Conservation (phyloP, 2,329 filamentous ascomycete species). For the Ophiognomonia clavigignenti-juglandacearum region DNA sequence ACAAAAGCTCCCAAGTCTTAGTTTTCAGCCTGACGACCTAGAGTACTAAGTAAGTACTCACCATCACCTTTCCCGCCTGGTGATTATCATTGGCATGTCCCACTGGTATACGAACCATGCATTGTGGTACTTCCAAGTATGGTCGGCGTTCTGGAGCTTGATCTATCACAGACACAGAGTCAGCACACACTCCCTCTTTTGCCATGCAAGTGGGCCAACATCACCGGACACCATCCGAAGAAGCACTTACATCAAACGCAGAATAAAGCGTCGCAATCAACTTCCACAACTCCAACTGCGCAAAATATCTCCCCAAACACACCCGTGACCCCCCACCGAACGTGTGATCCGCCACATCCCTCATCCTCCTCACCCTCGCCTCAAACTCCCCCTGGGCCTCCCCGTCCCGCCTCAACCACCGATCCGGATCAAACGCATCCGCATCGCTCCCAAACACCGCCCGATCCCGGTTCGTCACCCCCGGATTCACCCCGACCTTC, state of each 20-base stretch:
- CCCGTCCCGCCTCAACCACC: not conserved
- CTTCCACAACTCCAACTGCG: constrained; percentile 8
- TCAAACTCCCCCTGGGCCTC: not conserved
- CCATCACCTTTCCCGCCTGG: not conserved
- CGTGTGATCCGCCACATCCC: constrained; percentile 1
- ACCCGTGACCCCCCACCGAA: constrained; percentile 5
- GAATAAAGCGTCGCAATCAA: constrained; percentile 9
- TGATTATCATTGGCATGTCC: constrained; percentile 5
- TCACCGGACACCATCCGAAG: not conserved
- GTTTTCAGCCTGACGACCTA: too few relatives aligned
- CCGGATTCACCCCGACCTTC: too few relatives aligned
- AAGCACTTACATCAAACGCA: constrained; percentile 8
- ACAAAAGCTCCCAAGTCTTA: too few relatives aligned
- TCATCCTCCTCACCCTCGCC: not conserved
- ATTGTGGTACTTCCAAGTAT: constrained; percentile 1
- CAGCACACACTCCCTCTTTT: too few relatives aligned
- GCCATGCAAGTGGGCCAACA: too few relatives aligned
- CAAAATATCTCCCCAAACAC: constrained; percentile 7
- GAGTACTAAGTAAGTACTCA: too few relatives aligned
- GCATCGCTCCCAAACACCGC: constrained; percentile 3
- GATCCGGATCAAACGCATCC: constrained; percentile 2
- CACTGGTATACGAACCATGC: constrained; percentile 7
- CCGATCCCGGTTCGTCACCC: too few relatives aligned
- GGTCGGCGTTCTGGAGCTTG: not conserved
- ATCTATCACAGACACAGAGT: too few relatives aligned